Base-by-base conservation (phyloP, 345 rosid genomes). In the Boechera divaricarpa region DNA sequence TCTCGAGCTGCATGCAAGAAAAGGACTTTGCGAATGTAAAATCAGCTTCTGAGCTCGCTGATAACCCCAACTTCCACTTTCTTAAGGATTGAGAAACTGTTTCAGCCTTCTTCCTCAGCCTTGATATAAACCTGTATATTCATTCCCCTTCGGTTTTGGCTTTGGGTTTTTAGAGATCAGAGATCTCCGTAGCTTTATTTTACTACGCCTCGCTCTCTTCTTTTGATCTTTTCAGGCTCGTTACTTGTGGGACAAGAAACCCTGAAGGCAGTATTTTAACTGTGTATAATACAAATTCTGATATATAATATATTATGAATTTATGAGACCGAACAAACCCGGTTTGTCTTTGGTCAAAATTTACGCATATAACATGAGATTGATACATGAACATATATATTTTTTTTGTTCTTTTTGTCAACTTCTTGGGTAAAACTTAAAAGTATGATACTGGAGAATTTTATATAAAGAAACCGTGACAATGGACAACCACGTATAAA, bases 41-140 rank as follows among this genome's bases (percentile, higher is more conserved):
- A 77, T 81, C 96, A 8, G 90, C 91, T 13, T 83, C 81, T 29
- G 92, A 88, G 57, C 90, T 92, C 72, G 77, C 86, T 66, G 87
- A 83, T 79, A 88, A 88, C 83, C 87, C 90, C 3, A 86, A 84
- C 86, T 92, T 92, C 83, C 84, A 83, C 57, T 92, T 95, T 85
- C 87, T 95, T 66, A 85, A 77, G 52, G 93, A 92, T 3, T 89
- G 81, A 91, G 21, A 57, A 36, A 29, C 9, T 35, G 59, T 67
- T 13, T 45, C 54, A 26, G 11, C 11, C 10, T 59, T 59, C 47
- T 47, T 47, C 56, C n/a, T 38, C 47, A 52, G 18, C 52, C 51
- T 62, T n/a, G 48, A 39, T 69, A 41, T 67, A 38, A 10, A 41
- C 45, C 15, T 68, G 56, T 76, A 69, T 53, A 62, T 51, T 44